Evolutionary conservation across 2,329 filamentous ascomycete species (phyloP).

Genomic region (Myriosclerotinia curreyana): DNA sequence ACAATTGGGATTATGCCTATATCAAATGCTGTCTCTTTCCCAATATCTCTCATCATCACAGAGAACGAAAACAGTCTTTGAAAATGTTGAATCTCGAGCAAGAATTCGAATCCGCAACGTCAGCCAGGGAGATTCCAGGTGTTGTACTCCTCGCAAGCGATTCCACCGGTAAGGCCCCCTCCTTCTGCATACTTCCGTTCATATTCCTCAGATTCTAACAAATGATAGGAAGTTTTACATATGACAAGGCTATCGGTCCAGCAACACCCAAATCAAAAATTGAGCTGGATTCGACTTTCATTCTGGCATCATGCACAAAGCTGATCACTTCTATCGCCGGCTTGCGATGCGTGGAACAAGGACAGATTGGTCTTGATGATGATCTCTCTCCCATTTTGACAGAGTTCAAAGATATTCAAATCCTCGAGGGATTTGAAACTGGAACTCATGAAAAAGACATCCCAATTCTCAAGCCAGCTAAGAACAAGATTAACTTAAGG

Average conservation of each 20-base stretch:
- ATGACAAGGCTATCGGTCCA: slow-evolving; percentile 40
- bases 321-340: slow-evolving; percentile 50
- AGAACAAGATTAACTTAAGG: slow-evolving; percentile 35
- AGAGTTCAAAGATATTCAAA: slow-evolving; percentile 32
- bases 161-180: slow-evolving; percentile 23
- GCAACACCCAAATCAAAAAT: slow-evolving; percentile 52
- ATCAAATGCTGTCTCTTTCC: neutral
- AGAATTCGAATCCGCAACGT: slow-evolving; percentile 25
- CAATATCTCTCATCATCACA: neutral
- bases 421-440: slow-evolving; percentile 33
- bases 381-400: slow-evolving; percentile 31
- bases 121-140: slow-evolving; percentile 28
- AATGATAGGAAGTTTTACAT: slow-evolving; percentile 39
- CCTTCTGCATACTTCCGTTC: too few species aligned
- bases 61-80: neutral
- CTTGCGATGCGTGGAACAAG: slow-evolving; percentile 57
- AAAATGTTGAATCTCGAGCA: slow-evolving; percentile 28
- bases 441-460: slow-evolving; percentile 19
- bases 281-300: slow-evolving; percentile 58
- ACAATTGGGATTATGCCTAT: neutral
- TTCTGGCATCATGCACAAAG: slow-evolving; percentile 58
- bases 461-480: slow-evolving; percentile 27
- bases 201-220: neutral
- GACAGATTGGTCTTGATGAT: slow-evolving; percentile 49
- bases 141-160: slow-evolving; percentile 28